Evolutionary conservation across 805 yeast genomes (phyloP).

Genomic region (Candida succiphila): DNA sequence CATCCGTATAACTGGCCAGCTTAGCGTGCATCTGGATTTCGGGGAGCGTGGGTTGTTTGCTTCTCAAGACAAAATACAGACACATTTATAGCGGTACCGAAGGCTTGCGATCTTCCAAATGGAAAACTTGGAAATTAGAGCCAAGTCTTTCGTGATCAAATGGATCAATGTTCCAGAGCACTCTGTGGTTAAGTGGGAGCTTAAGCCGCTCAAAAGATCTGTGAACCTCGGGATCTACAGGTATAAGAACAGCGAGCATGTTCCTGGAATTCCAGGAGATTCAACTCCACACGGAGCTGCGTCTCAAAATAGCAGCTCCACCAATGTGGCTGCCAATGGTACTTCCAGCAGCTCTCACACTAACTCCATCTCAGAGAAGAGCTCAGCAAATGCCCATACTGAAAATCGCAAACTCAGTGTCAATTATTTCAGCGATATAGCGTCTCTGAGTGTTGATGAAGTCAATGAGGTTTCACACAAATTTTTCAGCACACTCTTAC

Average conservation of each 20-base stretch:
- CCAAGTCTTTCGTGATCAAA: constrained; percentile 80
- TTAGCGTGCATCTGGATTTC: too few species aligned
- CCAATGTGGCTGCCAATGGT: constrained; percentile 3
- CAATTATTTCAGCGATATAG: too few species aligned
- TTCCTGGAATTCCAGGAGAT: background rate
- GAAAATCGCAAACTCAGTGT: too few species aligned
- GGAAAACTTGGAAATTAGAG: constrained; percentile 89
- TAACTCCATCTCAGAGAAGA: background rate
- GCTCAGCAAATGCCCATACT: background rate
- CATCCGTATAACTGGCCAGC: too few species aligned
- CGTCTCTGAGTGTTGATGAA: constrained; percentile 16
- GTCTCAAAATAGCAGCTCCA: background rate
- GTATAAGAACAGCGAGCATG: constrained; percentile 11
- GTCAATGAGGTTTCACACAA: constrained; percentile 21
- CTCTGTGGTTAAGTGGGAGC: constrained; percentile 63
- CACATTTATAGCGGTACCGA: too few species aligned
- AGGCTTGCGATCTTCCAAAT: constrained; percentile 22
- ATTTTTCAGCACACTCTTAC: constrained; percentile 10
- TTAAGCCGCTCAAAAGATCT: constrained; percentile 66
- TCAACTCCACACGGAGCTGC: constrained; percentile 4
- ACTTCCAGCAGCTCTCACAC: constrained; percentile 1
- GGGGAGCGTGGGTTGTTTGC: too few species aligned
- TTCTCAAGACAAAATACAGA: too few species aligned
- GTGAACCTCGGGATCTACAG: constrained; percentile 29
- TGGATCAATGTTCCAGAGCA: constrained; percentile 79